Percentiles rank a stretch among this genome's conserved stretches.
phyloP scores from a whole-genome alignment of 371 early-diverging fungal genomes.

The Mucor velutinosus region DNA sequence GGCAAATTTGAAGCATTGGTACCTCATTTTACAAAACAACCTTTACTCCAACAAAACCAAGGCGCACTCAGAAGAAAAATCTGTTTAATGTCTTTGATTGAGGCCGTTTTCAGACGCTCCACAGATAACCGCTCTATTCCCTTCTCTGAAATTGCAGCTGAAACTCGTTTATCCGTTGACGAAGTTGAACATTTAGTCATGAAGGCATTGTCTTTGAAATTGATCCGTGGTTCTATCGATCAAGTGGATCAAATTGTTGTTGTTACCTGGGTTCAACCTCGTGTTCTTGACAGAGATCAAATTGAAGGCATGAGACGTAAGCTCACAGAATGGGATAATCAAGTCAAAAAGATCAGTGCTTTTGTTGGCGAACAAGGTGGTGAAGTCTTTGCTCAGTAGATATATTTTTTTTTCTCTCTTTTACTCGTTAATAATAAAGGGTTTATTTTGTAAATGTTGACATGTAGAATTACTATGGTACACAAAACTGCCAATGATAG shows the following conservation, averaged over 20 bases:
- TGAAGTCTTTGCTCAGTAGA: conserved; percentile 51
- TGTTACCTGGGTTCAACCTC: conserved; percentile 96
- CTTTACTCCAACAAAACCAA: conserved; percentile 74
- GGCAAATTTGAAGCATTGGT: conserved; percentile 85
- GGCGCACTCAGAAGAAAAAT: conserved; percentile 90
- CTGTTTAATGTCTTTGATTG: conserved; percentile 95
- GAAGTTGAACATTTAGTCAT: conserved; percentile 97
- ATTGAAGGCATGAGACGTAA: conserved; percentile 74
- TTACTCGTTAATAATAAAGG: not conserved
- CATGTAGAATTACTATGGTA: not conserved
- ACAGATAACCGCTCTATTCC: conserved; percentile 82
- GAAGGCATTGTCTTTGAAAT: conserved; percentile 91
- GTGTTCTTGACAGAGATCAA: conserved; percentile 90
- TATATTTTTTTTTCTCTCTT: not conserved
- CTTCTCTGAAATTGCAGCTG: conserved; percentile 85
- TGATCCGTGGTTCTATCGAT: conserved; percentile 94
- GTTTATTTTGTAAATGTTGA: not conserved
- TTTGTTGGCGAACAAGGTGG: conserved; percentile 65
- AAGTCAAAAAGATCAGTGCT: conserved; percentile 53
- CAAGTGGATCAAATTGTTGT: conserved; percentile 88
- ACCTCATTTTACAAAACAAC: conserved; percentile 76
- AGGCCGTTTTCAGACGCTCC: conserved; percentile 86
- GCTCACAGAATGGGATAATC: conserved; percentile 35
- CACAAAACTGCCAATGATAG: too few relatives aligned
- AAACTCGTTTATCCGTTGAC: conserved; percentile 82